Base-by-base conservation (phyloP, 129 eudicot species). In the Calendula officinalis region DNA sequence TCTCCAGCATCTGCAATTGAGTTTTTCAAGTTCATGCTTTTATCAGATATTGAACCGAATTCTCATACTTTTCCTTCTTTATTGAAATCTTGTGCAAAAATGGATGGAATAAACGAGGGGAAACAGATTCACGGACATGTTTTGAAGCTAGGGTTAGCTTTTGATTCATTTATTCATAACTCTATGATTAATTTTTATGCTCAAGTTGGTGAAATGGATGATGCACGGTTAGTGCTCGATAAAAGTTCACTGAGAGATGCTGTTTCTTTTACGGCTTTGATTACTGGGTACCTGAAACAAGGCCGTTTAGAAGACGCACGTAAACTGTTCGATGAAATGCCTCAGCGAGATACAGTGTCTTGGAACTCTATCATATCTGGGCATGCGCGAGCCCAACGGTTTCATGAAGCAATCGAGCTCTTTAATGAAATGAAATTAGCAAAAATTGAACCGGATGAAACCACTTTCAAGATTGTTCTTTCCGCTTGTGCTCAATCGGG, bases 321-420 rank as follows among this genome's bases (percentile, higher is more conserved):
- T 60, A 68, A 68, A 68, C 68, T 84, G 60, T 84, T 90, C 38
- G 72, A 66, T 56, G 72, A 63, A 30, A 86, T 90, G 95, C 77
- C 70, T 47, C 77, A 48, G 36, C 84, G 78, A 62, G 90, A 86
- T 74, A 47, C 8, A 7, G 92, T 90, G 41, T 82, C 92, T 4
- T 86, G 97, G 95, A 90, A 86, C 60, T 65, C 87, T 5, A 43
- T 86, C 12, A 80, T 90, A 43, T 57, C 78, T 1, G 95, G 87
- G 42, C 77, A 81, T 65, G 80, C 75, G 5, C 77, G 68, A 56
- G 68, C 64, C 56, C 59, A 73, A 16, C 71, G 67, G 54, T 71
- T 53, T 12, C 56, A 41, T 7, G 76, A 82, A 54, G 92, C 92
- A 0, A 71, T 84, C 27, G 75, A 62, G 11, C 54, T 84, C 36